phyloP scores from a whole-genome alignment of 2,329 filamentous ascomycete species.

The Clarireedia paspali region DNA sequence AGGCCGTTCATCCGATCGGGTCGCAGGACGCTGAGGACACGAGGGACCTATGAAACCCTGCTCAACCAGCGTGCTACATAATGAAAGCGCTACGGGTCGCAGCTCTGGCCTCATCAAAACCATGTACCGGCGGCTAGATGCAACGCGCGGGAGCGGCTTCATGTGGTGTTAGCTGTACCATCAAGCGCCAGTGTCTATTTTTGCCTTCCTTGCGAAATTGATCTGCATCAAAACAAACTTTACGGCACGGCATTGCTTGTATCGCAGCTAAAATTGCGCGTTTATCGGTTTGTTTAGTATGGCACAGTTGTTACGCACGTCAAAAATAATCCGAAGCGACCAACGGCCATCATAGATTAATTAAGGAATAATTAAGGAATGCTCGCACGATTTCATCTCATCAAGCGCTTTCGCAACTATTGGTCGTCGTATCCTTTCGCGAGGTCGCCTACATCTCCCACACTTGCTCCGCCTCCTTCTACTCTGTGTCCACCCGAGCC shows the following conservation, averaged over 20 bases:
- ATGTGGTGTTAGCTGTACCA: not conserved
- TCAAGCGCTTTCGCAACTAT: not conserved
- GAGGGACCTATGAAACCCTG: no score
- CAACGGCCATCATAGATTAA: not conserved
- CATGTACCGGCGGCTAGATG: slow-evolving; percentile 5
- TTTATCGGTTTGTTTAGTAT: not conserved
- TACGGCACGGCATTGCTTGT: not conserved
- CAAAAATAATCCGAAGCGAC: not conserved
- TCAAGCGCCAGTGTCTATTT: slow-evolving; percentile 8
- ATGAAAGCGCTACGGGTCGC: slow-evolving; percentile 4
- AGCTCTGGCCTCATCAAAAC: slow-evolving; percentile 1
- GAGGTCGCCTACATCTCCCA: not conserved
- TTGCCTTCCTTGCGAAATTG: not conserved
- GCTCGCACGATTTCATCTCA: not conserved
- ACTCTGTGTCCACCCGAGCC: no score
- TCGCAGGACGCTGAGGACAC: no score
- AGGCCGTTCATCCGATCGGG: no score
- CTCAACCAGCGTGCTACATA: not conserved
- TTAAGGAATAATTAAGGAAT: not conserved
- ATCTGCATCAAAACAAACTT: not conserved
- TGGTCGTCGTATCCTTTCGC: not conserved
- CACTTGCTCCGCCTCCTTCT: not conserved
- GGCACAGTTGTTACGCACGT: not conserved
- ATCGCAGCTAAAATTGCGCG: not conserved
- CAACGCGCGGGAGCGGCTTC: slow-evolving; percentile 4